Evolutionary conservation across 1,139 yeast genomes (phyloP).

Genomic region (Arxiozyma slooffiae): DNA sequence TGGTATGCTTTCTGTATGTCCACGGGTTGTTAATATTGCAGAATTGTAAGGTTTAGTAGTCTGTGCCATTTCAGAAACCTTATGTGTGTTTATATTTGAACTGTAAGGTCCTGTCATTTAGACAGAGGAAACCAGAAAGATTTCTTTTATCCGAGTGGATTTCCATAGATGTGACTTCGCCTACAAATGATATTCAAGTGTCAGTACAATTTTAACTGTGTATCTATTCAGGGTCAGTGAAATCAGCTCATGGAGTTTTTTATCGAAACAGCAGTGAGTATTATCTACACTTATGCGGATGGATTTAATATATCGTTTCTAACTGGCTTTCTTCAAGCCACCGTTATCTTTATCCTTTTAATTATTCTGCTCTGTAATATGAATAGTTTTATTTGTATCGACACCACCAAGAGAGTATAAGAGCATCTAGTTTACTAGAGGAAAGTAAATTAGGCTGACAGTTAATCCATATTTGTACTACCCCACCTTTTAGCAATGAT

Average conservation of each 20-base stretch:
- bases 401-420: constrained; percentile 48
- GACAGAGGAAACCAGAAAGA: constrained; percentile 74
- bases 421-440: constrained; percentile 55
- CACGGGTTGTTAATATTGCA: constrained; percentile 74
- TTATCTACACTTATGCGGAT: constrained; percentile 79
- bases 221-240: constrained; percentile 85
- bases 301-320: constrained; percentile 84
- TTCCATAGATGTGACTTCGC: constrained; percentile 65
- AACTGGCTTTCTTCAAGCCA: constrained; percentile 83
- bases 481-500: constrained; percentile 77
- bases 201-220: constrained; percentile 77
- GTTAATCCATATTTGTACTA: constrained; percentile 67
- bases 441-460: constrained; percentile 79
- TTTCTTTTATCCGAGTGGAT: constrained; percentile 90
- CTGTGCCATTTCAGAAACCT: constrained; percentile 69
- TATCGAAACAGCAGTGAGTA: constrained; percentile 67
- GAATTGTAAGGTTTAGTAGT: constrained; percentile 85
- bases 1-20: constrained; percentile 79
- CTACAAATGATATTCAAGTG: constrained; percentile 65
- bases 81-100: constrained; percentile 75
- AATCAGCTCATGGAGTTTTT: constrained; percentile 66
- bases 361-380: constrained; percentile 70
- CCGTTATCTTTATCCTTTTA: constrained; percentile 54
- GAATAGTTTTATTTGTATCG: constrained; percentile 69
- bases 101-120: constrained; percentile 74